Evolutionary conservation across 2,329 filamentous ascomycete genomes (phyloP), one percentile per base, ranked within the genome.

Genomic region (Seiridium cupressi): DNA sequence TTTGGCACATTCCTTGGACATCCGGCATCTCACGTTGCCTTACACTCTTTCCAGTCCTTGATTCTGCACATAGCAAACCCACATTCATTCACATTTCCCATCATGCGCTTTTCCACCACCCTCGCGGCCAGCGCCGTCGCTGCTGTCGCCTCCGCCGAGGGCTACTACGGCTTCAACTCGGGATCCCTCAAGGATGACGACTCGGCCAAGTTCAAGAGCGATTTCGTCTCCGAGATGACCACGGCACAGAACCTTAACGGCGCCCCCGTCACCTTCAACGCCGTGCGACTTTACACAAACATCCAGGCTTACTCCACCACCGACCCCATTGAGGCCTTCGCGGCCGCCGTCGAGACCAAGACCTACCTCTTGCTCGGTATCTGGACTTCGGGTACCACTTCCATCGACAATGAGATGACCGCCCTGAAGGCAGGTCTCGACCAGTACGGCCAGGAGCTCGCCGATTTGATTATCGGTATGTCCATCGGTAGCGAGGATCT

Each of bases 321-420:
- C 67, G 89, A 94, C 74, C 93, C 92, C 57, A 80, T 96, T 70
- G 80, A 92, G 79, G 93, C 93, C 47, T 85, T 94, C 77, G 90
- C 92, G 77, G 88, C 88, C 42, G 87, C 88, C 67, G 78, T 88
- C 51, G 76, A 80, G 61, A 86, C 85, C 62, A 78, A 86, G 48
- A 86, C 84, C 18, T 76, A 82, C 64, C 76, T 90, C 49, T 83
- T 90, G 42, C 85, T 88, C 56, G 87, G 88, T 63, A 77, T 89
- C 69, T 90, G 88, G 88, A 74, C 82, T 54, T 83, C 82, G 18
- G 83, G 83, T 65, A 77, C 77, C 49, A 73, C 74, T 58, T 84
- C 80, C 72, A 89, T 83, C 71, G 75, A 80, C 64, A 79, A 80
- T 56, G 87, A 90, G 79, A 82, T 89, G 69, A 78, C 68, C 64